A percentile compares a stretch with the other conserved stretches of the same genome.
Conservation (phyloP, 768 basidiomycete genomes). For the Tremella mesenterica region DNA sequence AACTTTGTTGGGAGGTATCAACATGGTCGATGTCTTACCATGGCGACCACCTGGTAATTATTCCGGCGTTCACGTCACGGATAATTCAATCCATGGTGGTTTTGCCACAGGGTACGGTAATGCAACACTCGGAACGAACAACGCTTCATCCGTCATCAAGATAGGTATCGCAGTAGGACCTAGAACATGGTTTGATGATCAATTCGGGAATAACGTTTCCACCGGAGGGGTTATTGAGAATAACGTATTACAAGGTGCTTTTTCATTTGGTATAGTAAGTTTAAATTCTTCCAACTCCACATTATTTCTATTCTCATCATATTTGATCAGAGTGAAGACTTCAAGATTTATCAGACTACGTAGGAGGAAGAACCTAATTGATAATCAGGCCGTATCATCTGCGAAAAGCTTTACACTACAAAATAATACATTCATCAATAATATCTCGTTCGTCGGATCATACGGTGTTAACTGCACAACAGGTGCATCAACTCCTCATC, state of each 20-base stretch:
- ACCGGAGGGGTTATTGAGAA: conserved; percentile 21
- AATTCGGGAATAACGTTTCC: conserved; percentile 32
- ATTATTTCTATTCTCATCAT: neutral
- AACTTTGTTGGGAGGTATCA: conserved; percentile 35
- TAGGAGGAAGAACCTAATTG: neutral
- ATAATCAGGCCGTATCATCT: conserved; percentile 16
- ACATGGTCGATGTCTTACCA: conserved; percentile 37
- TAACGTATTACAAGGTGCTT: conserved; percentile 34
- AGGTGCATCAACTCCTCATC: conserved; percentile 17
- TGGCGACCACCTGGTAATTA: conserved; percentile 36
- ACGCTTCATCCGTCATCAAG: conserved; percentile 34
- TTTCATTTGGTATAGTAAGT: conserved; percentile 35
- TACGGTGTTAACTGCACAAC: conserved; percentile 34
- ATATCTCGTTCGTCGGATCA: conserved; percentile 29
- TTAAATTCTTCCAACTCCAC: no score
- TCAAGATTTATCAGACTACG: no score
- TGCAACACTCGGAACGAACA: conserved; percentile 18
- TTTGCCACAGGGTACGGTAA: conserved; percentile 32
- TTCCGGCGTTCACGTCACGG: conserved; percentile 21
- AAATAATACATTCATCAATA: conserved; percentile 32
- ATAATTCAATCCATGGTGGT: conserved; percentile 32
- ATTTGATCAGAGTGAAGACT: no score
- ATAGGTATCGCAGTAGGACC: conserved; percentile 38
- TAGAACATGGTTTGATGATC: conserved; percentile 29
- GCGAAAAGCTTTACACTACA: conserved; percentile 21